Base-by-base conservation (phyloP, 352 stramenopile species). In the Pythium phragmiticola region DNA sequence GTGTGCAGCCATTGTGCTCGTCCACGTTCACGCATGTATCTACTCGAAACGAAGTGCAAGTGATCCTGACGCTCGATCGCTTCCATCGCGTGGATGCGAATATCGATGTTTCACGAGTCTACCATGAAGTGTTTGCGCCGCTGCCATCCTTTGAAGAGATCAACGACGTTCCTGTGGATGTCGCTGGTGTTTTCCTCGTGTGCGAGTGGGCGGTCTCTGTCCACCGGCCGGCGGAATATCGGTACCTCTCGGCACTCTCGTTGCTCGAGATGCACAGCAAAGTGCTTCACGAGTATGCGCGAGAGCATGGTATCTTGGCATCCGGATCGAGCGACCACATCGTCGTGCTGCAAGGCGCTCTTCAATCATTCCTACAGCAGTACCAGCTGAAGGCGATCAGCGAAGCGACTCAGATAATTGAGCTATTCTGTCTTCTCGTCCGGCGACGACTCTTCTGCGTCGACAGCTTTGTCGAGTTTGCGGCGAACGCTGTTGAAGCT, bases 201-300 rank as follows among this genome's bases (percentile, higher is more conserved):
- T 94, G 84, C 33, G 87, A 95, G 50, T 95, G 87, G 87, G 82
- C 84, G 16, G 80, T 95, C 21, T 91, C 84, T 17, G 87, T 77
- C 36, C 84, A 95, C 47, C 78, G 87, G 23, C 84, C 87, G 8
- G 77, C 83, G 19, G 87, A 95, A 43, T 94, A 92, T 51, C 78
- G 87, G 9, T 95, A 91, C 65, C 68, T 95, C 6, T 89, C 85
- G 39, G 80, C 83, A 37, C 66, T 92, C 41, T 85, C 84, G 9
- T 59, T 95, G 43, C 75, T 95, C 14, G 85, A 95, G 54, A 92
- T 92, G 80, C 84, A 94, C 63, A 93, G 75, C 57, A 86, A 78
- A 19, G 60, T 74, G 13, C 65, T 94, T 17, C 53, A 90, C 16
- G 70, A 77, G 43, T 88, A 76, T 48, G 82, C 78, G 41, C 80